Evolutionary conservation across 2,329 filamentous ascomycete species (phyloP), one percentile per base, ranked within the genome.

Genomic region (Beauveria caledonica): DNA sequence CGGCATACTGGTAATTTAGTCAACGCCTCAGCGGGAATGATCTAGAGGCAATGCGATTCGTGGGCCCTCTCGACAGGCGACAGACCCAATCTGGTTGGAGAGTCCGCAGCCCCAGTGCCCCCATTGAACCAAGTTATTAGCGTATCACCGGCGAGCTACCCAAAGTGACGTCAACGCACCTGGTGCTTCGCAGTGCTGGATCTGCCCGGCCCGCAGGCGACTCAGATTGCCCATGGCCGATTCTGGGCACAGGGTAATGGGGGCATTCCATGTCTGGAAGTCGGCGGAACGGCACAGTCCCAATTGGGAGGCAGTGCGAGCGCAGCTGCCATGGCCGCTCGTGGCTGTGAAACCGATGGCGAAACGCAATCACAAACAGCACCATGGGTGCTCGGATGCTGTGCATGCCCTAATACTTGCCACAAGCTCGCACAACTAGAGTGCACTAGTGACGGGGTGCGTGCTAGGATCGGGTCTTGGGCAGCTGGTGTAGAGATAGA

Each of bases 331-430:
- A 42, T 45, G 36, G 42, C 19, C 7, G 52, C 58, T 60, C 58
- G 52, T 60, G 58, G 58, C 58, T 60, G 33, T 60, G 58, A 60
- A 53, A 60, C 58, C 46, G 27, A 39, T 19, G 36, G 36, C 19
- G 36, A 40, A 42, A 52, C 40, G 54, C 54, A 15, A 27, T 58
- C 46, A 52, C 33, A 42, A 40, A 56, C 27, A 29, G 44, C 42
- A 11, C 9, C 17, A n/a, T 19, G 48, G 45, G 25, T 15, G 48
- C 25, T 36, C 44, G 23, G 45, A 36, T 36, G 33, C 33, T 36
- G 15, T 44, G 23, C 45, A 42, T 27, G 15, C 33, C 33, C 46
- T 49, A 6, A 10, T 46, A 36, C 46, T 33, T 36, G 33, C 33
- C 33, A 36, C 46, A 51, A 29, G 39, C 33, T 42, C 36, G 39